Conservation (phyloP, 1,139 yeast species). For the Nakaseomyces bracarensis region DNA sequence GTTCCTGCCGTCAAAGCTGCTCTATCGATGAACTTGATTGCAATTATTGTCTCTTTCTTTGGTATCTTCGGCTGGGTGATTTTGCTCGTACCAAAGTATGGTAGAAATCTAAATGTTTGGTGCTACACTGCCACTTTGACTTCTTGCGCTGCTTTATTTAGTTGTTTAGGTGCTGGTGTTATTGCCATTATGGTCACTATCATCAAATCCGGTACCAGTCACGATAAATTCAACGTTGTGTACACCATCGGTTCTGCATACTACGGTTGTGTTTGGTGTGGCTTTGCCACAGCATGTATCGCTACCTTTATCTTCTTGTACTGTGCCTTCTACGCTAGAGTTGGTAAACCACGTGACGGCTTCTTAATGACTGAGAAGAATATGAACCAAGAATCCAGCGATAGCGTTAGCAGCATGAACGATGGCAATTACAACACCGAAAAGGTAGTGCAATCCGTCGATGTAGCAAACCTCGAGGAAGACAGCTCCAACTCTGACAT, state of each 20-base stretch:
- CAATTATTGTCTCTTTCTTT: constrained; percentile 23
- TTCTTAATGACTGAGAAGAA: constrained; percentile 4
- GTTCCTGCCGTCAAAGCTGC: constrained; percentile 28
- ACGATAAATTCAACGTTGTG: constrained; percentile 24
- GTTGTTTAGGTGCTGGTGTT: constrained; percentile 18
- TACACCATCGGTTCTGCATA: constrained; percentile 20
- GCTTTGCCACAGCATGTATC: constrained; percentile 9
- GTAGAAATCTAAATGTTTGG: constrained; percentile 8
- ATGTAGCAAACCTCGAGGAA: constrained; percentile 1
- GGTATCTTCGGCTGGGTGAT: constrained; percentile 12
- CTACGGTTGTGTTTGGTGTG: constrained; percentile 22
- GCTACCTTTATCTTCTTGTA: constrained; percentile 5
- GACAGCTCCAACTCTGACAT: background rate
- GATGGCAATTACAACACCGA: background rate
- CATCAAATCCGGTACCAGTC: constrained; percentile 24
- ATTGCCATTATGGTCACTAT: constrained; percentile 20
- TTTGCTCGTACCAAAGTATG: constrained; percentile 7
- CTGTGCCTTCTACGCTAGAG: constrained; percentile 7
- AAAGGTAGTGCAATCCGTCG: constrained; percentile 3
- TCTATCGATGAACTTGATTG: constrained; percentile 24
- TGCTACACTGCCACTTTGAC: constrained; percentile 10
- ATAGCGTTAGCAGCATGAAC: background rate
- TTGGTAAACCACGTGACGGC: constrained; percentile 6
- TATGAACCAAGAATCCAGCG: background rate
- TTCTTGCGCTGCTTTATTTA: constrained; percentile 13